Conservation (phyloP, 805 yeast genomes). For the Kluyveromyces aestuarii region DNA sequence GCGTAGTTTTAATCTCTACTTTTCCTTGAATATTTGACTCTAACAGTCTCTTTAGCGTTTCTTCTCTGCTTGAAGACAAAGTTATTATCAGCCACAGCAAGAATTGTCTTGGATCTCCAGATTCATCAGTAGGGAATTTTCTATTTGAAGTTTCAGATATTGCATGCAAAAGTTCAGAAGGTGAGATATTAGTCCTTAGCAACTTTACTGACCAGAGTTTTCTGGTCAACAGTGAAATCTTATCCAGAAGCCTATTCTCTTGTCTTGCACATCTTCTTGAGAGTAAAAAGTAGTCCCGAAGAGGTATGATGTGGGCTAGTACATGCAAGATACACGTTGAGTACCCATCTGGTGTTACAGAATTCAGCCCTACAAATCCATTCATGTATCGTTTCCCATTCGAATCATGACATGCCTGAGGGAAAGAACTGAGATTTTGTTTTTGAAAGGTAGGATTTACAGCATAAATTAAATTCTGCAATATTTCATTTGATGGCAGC, state of each 20-base stretch:
- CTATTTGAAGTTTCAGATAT: slow-evolving; percentile 37
- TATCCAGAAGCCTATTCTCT: slow-evolving; percentile 31
- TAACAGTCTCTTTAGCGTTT: slow-evolving; percentile 23
- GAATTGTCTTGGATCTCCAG: slow-evolving; percentile 47
- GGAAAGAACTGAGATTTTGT: slow-evolving; percentile 29
- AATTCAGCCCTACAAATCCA: slow-evolving; percentile 61
- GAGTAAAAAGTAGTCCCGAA: slow-evolving; percentile 41
- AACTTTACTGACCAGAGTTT: slow-evolving; percentile 58
- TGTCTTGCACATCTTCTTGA: slow-evolving; percentile 7
- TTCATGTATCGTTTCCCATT: slow-evolving; percentile 39
- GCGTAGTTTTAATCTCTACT: slow-evolving; percentile 29
- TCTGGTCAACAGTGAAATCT: slow-evolving; percentile 40
- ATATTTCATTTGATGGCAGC: slow-evolving; percentile 21
- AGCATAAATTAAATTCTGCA: slow-evolving; percentile 44
- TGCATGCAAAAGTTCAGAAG: slow-evolving; percentile 52
- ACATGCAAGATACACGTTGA: slow-evolving; percentile 49
- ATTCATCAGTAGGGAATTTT: slow-evolving; percentile 31
- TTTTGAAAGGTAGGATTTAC: slow-evolving; percentile 43
- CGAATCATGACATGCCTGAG: slow-evolving; percentile 33
- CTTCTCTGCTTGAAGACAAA: slow-evolving; percentile 23
- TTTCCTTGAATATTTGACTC: slow-evolving; percentile 45
- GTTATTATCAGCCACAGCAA: slow-evolving; percentile 51
- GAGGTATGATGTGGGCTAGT: slow-evolving; percentile 41
- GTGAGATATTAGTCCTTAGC: slow-evolving; percentile 54
- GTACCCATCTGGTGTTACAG: slow-evolving; percentile 42